A percentile compares a stretch with the other conserved stretches of the same genome.
Conservation (phyloP, 1,139 yeast species). For the Hansenula anomala region DNA sequence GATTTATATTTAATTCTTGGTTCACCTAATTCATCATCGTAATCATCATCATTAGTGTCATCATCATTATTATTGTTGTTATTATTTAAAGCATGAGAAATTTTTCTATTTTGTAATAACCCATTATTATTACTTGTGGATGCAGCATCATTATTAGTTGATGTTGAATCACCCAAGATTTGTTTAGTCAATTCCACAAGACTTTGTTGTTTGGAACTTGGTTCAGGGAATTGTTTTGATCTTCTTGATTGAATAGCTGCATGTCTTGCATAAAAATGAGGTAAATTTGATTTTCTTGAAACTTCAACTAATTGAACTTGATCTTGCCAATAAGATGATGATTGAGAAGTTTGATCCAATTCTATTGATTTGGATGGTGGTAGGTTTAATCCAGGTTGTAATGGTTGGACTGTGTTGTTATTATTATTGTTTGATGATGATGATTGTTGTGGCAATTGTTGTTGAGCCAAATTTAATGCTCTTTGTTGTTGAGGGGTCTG, state of each 20-base stretch:
- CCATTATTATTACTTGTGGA: constrained; percentile 27
- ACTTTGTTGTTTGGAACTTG: constrained; percentile 33
- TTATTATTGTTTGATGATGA: constrained; percentile 27
- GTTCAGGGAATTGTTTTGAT: constrained; percentile 30
- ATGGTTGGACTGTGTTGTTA: constrained; percentile 26
- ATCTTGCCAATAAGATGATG: constrained; percentile 76
- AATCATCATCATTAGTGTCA: constrained; percentile 24
- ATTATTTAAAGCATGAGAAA: constrained; percentile 29
- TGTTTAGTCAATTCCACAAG: constrained; percentile 54
- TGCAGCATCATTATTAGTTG: constrained; percentile 32
- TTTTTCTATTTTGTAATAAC: constrained; percentile 59
- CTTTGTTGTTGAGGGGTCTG: constrained; percentile 31
- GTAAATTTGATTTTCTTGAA: constrained; percentile 66
- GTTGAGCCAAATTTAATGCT: no score
- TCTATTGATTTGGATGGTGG: constrained; percentile 34
- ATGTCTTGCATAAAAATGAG: constrained; percentile 89
- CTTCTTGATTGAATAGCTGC: constrained; percentile 80
- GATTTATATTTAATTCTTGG: constrained; percentile 71
- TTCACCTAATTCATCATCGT: constrained; percentile 49
- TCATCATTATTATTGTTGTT: neutral
- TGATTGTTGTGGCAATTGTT: constrained; percentile 25
- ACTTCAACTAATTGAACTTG: constrained; percentile 77
- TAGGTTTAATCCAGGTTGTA: constrained; percentile 19
- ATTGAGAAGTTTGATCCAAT: constrained; percentile 37
- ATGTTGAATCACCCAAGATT: constrained; percentile 26